These are phyloP conservation scores for Pythium oligandrum DNA, from an alignment of 352 stramenopile genomes.

Conservation along the genomic window DNA sequence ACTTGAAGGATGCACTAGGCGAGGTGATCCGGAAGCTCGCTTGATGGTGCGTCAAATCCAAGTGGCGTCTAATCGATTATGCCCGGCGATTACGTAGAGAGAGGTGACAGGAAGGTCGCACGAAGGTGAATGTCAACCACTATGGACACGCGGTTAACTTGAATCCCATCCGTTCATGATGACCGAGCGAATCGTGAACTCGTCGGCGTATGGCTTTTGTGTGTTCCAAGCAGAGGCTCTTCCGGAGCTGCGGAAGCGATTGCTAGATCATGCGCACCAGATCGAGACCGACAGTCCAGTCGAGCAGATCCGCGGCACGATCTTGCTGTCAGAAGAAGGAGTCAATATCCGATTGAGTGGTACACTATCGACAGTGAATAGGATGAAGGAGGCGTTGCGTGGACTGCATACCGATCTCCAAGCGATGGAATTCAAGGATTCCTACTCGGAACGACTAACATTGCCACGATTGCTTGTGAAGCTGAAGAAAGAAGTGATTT, in stretches of 20 bases:
- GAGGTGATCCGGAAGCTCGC: too few relatives aligned
- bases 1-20: too few relatives aligned
- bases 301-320: conserved; percentile 49
- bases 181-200: conserved; percentile 35
- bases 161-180: too few relatives aligned
- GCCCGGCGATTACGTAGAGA: too few relatives aligned
- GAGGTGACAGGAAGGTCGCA: too few relatives aligned
- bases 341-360: conserved; percentile 67
- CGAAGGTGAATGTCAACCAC: too few relatives aligned
- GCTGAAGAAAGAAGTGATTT: conserved; percentile 77
- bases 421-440: conserved; percentile 65
- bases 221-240: conserved; percentile 35
- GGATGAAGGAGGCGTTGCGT: conserved; percentile 44
- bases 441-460: conserved; percentile 42
- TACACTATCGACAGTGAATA: conserved; percentile 26
- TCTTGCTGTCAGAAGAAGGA: conserved; percentile 58
- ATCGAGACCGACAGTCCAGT: background rate
- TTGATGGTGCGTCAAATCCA: too few relatives aligned
- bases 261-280: conserved; percentile 23
- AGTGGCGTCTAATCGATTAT: too few relatives aligned
- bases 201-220: conserved; percentile 71
- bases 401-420: conserved; percentile 31
- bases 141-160: too few relatives aligned
- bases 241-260: conserved; percentile 27
- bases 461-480: conserved; percentile 67